A percentile compares a stretch with the other conserved stretches of the same genome.
phyloP scores from a whole-genome alignment of 164 flowering plant species.

The Nelumbo lutea region DNA sequence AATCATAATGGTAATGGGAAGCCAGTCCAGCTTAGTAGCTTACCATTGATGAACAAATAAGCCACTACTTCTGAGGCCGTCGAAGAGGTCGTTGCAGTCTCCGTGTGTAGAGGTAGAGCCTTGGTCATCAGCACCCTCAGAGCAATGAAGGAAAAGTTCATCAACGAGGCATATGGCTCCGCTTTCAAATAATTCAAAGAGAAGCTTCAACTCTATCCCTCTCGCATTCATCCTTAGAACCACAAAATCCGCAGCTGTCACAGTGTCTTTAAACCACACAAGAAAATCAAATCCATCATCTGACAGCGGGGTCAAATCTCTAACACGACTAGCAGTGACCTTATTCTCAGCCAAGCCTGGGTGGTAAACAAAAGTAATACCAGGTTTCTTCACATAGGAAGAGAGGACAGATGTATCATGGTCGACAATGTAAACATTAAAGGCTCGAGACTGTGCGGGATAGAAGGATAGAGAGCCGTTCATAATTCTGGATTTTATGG shows the following conservation, averaged over 20 bases:
- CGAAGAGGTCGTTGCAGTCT: slow-evolving; percentile 47
- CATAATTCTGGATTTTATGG: slow-evolving; percentile 27
- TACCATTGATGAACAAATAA: slow-evolving; percentile 75
- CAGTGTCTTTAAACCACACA: slow-evolving; percentile 69
- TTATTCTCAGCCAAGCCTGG: slow-evolving; percentile 51
- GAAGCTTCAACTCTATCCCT: slow-evolving; percentile 47
- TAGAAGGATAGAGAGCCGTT: slow-evolving; percentile 49
- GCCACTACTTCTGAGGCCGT: slow-evolving; percentile 54
- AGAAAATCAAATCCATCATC: slow-evolving; percentile 63
- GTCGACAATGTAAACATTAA: slow-evolving; percentile 57
- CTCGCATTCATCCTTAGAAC: slow-evolving; percentile 67
- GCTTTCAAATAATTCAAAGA: slow-evolving; percentile 49
- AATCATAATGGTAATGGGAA: background rate
- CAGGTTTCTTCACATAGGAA: slow-evolving; percentile 62
- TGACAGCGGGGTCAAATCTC: slow-evolving; percentile 25
- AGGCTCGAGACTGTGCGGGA: slow-evolving; percentile 34
- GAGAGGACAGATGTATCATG: slow-evolving; percentile 56
- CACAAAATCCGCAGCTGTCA: slow-evolving; percentile 52
- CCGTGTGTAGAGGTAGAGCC: slow-evolving; percentile 8
- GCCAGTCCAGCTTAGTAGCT: slow-evolving; percentile 20
- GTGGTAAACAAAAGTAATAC: slow-evolving; percentile 69
- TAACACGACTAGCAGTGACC: slow-evolving; percentile 14
- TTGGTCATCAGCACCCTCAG: slow-evolving; percentile 25
- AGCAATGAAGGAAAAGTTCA: slow-evolving; percentile 75
- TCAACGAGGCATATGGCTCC: slow-evolving; percentile 81